phyloP scores from a whole-genome alignment of 2,329 filamentous ascomycete species.

The Purpureocillium takamizusanense region DNA sequence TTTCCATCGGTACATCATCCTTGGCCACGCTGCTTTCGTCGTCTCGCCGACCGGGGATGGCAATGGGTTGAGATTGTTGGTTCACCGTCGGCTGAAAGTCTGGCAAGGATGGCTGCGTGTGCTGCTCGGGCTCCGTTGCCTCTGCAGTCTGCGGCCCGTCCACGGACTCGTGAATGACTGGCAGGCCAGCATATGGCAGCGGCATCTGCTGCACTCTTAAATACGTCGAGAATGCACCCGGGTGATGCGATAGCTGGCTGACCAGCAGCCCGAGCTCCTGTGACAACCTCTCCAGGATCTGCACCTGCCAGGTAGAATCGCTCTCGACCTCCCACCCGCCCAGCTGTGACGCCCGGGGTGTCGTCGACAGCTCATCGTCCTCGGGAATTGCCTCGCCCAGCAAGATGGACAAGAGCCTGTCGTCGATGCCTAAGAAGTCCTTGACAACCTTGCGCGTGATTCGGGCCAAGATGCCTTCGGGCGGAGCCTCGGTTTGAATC shows the following conservation, averaged over 20 bases:
- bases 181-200: constrained; percentile 71
- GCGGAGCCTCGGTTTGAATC: constrained; percentile 34
- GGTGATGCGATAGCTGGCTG: constrained; percentile 68
- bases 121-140: constrained; percentile 11
- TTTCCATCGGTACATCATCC: constrained; percentile 15
- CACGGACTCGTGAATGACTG: constrained; percentile 48
- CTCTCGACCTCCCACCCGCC: constrained; percentile 21
- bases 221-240: constrained; percentile 83
- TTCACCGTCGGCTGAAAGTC: constrained; percentile 41
- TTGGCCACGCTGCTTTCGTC: constrained; percentile 12
- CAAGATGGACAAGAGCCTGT: constrained; percentile 73
- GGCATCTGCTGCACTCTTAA: constrained; percentile 52
- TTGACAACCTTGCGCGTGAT: constrained; percentile 80
- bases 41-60: constrained; percentile 21
- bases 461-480: constrained; percentile 67
- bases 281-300: constrained; percentile 74
- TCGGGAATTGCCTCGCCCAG: constrained; percentile 70
- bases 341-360: constrained; percentile 32
- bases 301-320: constrained; percentile 59
- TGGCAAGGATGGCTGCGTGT: constrained; percentile 15
- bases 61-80: constrained; percentile 24
- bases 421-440: constrained; percentile 86
- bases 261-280: constrained; percentile 79
- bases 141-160: constrained; percentile 20
- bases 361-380: constrained; percentile 37